Base-by-base conservation (phyloP, 2,329 filamentous ascomycete species). In the Penicillium janthinellum region DNA sequence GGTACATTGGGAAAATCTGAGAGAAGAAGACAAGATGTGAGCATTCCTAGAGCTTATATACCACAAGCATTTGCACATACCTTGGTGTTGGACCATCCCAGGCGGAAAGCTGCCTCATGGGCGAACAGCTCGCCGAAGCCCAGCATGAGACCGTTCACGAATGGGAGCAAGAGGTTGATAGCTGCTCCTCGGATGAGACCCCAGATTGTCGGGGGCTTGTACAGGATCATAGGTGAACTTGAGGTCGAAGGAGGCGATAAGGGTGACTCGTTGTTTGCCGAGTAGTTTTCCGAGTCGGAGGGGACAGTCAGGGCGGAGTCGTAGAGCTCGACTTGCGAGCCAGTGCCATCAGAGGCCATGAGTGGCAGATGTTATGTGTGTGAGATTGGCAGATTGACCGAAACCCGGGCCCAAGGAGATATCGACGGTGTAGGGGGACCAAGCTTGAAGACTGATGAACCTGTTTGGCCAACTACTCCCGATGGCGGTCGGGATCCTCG, bases 91-190 rank as follows among this genome's bases (percentile, higher is more conserved):
- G 90, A 88, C 95, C 95, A 99, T 61, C 95, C 95, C 68, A 98
- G 81, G 71, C 94, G 83, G 73, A 94, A 99, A 1, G 95, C 95
- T 53, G 91, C 89, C 80, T 99, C 95, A 73, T 99, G 95, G 56
- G 95, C 95, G 77, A 99, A 94, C 54, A 99, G 80, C 80, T 99
- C 95, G 67, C 95, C 95, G 72, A 99, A 97, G 2, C 95, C 95
- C 71, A 99, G 80, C 95, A 99, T 99, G 82, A 99, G 86, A 49
- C 95, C 95, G 79, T 99, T 99, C 72, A 99, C 87, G 71, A 99
- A 99, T 0, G 95, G 95, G 20, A 99, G 79, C 1, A 99, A 71
- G n/a, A 99, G 82, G 75, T 99, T 99, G 79, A 99, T 99, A 5
- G 93, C 92, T 15, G 92, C 91, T 39, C 95, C 92, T 57, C 94